A percentile compares a stretch with the other conserved stretches of the same genome.
These are phyloP conservation scores for Panicum hallii DNA, from an alignment of 202 grass and related monocot genomes.

Conservation along the genomic window DNA sequence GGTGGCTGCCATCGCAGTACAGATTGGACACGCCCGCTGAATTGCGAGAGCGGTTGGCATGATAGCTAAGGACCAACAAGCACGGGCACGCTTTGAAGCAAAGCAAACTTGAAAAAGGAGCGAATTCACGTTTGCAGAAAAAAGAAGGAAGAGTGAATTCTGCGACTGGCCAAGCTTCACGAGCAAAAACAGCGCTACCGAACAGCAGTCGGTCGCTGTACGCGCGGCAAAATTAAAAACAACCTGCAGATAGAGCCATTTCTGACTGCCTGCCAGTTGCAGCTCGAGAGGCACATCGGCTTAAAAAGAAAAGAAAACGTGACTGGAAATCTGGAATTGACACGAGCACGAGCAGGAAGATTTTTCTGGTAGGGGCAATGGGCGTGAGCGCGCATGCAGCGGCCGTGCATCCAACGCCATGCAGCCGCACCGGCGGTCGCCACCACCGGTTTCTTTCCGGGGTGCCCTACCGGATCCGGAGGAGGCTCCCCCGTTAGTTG, in stretches of 20 bases:
- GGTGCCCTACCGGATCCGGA: conserved; percentile 1
- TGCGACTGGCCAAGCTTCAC: background rate
- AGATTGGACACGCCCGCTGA: conserved; percentile 3
- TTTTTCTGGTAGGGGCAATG: background rate
- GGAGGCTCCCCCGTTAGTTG: conserved; percentile 41
- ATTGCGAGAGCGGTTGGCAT: background rate
- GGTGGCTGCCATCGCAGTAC: conserved; percentile 27
- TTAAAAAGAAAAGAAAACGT: background rate
- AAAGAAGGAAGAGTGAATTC: background rate
- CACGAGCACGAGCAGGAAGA: background rate
- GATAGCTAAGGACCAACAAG: conserved; percentile 8
- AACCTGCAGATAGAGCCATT: background rate
- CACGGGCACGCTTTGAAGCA: conserved; percentile 28
- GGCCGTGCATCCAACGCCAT: conserved; percentile 19
- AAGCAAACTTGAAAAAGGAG: conserved; percentile 3
- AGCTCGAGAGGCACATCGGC: background rate
- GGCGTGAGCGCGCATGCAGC: background rate
- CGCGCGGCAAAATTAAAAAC: background rate
- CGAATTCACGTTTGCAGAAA: background rate
- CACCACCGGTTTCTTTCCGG: background rate
- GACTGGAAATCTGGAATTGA: background rate
- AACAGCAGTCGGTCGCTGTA: background rate
- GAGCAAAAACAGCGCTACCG: background rate
- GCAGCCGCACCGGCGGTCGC: background rate
- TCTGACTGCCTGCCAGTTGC: background rate